These are phyloP conservation scores for Cladosporium phlei DNA, from an alignment of 2,329 filamentous ascomycete species.

Conservation along the genomic window DNA sequence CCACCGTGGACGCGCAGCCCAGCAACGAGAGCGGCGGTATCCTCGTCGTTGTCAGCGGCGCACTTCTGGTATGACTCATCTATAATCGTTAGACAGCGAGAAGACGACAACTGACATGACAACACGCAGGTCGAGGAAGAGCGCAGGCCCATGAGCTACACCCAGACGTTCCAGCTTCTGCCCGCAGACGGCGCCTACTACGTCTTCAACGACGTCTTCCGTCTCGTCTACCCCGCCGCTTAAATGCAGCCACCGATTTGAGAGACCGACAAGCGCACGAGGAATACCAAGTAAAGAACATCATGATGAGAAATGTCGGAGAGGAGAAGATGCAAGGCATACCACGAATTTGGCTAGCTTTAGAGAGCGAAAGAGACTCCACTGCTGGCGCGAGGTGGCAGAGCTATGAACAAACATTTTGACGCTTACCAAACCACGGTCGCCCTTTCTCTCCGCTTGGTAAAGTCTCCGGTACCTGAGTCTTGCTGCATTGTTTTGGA, in stretches of 20 bases:
- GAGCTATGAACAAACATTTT: conserved; percentile 10
- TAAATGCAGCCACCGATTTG: not conserved
- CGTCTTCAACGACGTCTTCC: conserved; percentile 94
- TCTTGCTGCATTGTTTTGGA: no score
- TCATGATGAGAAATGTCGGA: not conserved
- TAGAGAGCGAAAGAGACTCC: not conserved
- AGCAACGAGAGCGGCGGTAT: conserved; percentile 63
- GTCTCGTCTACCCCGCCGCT: conserved; percentile 63
- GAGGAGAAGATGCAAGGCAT: not conserved
- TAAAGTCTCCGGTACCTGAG: no score
- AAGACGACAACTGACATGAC: conserved; percentile 1
- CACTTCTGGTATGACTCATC: conserved; percentile 62
- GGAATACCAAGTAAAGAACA: not conserved
- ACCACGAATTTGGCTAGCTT: conserved; percentile 6
- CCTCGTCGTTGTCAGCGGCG: conserved; percentile 82
- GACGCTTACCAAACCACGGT: no score
- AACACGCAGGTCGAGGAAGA: conserved; percentile 71
- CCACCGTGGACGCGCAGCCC: conserved; percentile 80
- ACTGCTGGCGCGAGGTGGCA: not conserved
- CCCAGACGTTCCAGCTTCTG: conserved; percentile 80
- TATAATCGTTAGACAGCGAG: not conserved
- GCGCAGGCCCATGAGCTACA: conserved; percentile 82
- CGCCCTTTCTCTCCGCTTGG: no score
- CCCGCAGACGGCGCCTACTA: conserved; percentile 71
- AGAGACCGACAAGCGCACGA: not conserved